Evolutionary conservation across 768 basidiomycete species (phyloP).

Genomic region (Russula compacta): DNA sequence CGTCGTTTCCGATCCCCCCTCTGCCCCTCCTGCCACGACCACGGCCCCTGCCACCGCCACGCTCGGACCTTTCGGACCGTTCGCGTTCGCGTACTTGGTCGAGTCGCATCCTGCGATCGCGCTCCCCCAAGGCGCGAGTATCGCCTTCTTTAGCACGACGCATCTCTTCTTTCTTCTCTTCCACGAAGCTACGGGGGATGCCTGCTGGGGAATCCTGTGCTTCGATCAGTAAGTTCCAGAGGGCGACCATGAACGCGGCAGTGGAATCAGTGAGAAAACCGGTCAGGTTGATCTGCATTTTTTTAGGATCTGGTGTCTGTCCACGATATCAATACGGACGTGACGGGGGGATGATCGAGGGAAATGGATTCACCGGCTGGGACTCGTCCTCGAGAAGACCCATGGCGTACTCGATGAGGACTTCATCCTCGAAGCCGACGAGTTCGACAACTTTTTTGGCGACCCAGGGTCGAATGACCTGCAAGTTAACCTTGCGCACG

Average conservation of each 20-base stretch:
- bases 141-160: slow-evolving; percentile 58
- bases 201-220: slow-evolving; percentile 85
- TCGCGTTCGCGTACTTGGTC: slow-evolving; percentile 64
- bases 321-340: slow-evolving; percentile 1
- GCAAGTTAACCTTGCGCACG: slow-evolving; percentile 89
- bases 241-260: slow-evolving; percentile 70
- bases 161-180: slow-evolving; percentile 90
- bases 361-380: slow-evolving; percentile 52
- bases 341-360: not conserved
- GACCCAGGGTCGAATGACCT: slow-evolving; percentile 92
- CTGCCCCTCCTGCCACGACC: slow-evolving; percentile 44
- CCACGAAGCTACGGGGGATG: slow-evolving; percentile 83
- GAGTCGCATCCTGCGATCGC: slow-evolving; percentile 57
- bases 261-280: slow-evolving; percentile 91
- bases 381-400: slow-evolving; percentile 82
- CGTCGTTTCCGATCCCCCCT: slow-evolving; percentile 38
- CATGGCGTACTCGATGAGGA: slow-evolving; percentile 94
- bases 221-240: slow-evolving; percentile 90
- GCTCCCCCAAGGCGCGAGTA: slow-evolving; percentile 55
- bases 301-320: slow-evolving; percentile 84
- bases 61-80: slow-evolving; percentile 35
- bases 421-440: slow-evolving; percentile 92
- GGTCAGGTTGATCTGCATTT: slow-evolving; percentile 91
- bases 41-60: slow-evolving; percentile 48
- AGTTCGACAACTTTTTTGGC: slow-evolving; percentile 87